phyloP scores from a whole-genome alignment of 371 early-diverging fungal species.

The Lichtheimia ramosa region DNA sequence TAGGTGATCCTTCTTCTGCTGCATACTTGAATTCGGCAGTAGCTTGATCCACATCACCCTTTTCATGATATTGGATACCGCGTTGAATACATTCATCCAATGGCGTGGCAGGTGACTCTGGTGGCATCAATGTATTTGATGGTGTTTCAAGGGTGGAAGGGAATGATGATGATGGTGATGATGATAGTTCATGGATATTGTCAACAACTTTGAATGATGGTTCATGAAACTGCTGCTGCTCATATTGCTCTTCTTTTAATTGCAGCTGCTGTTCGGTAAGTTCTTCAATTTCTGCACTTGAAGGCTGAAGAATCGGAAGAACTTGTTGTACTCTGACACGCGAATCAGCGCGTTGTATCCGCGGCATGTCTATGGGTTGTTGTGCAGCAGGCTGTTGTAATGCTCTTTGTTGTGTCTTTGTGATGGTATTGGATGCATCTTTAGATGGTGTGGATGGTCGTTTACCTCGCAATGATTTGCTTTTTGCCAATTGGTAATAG shows the following conservation, averaged over 20 bases:
- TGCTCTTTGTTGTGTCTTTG: background rate
- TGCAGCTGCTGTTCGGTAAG: background rate
- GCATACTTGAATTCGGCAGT: constrained; percentile 81
- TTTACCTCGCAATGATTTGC: constrained; percentile 1
- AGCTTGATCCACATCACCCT: constrained; percentile 76
- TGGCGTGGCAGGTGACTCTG: background rate
- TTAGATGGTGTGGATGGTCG: constrained; percentile 1
- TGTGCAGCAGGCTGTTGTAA: too few relatives aligned
- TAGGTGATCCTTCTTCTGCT: constrained; percentile 69
- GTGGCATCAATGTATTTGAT: background rate
- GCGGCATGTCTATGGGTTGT: background rate
- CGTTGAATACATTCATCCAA: constrained; percentile 6
- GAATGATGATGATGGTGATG: background rate
- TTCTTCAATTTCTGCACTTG: constrained; percentile 7
- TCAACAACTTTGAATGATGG: background rate
- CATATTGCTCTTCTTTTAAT: background rate
- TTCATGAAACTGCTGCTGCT: background rate
- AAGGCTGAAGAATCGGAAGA: background rate
- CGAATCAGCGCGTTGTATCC: constrained; percentile 7
- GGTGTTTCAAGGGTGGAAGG: background rate
- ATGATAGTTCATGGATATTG: background rate
- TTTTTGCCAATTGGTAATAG: constrained; percentile 4
- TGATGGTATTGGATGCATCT: background rate
- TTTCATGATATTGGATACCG: constrained; percentile 36
- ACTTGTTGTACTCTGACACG: constrained; percentile 1